These are phyloP conservation scores for Lactarius psammicola DNA, from an alignment of 768 basidiomycete species.

Conservation along the genomic window DNA sequence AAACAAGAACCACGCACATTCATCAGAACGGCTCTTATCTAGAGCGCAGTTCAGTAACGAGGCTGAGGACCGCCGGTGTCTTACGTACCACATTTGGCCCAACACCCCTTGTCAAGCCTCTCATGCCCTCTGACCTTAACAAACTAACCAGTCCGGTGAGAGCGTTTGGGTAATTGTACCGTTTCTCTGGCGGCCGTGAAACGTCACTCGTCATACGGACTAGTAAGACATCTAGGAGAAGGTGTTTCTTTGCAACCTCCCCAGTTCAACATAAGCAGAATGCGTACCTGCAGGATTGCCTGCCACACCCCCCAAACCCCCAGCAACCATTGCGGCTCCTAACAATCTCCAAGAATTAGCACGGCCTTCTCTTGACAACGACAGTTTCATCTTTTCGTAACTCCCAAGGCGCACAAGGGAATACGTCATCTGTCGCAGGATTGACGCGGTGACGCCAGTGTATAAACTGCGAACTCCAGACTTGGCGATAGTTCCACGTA, in stretches of 20 bases:
- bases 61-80: slow-evolving; percentile 5
- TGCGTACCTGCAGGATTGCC: slow-evolving; percentile 77
- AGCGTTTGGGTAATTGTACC: slow-evolving; percentile 80
- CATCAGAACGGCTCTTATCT: slow-evolving; percentile 70
- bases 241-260: neutral
- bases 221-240: slow-evolving; percentile 58
- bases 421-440: slow-evolving; percentile 90
- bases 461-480: slow-evolving; percentile 75
- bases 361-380: slow-evolving; percentile 48
- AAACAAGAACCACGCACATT: slow-evolving; percentile 51
- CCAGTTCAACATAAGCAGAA: slow-evolving; percentile 8
- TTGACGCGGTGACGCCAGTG: slow-evolving; percentile 76
- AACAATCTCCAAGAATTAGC: slow-evolving; percentile 58
- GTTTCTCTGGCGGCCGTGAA: slow-evolving; percentile 66
- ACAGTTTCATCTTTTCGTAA: slow-evolving; percentile 74
- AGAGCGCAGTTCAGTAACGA: slow-evolving; percentile 16
- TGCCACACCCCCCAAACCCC: slow-evolving; percentile 77
- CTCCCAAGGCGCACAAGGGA: slow-evolving; percentile 80
- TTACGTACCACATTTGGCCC: slow-evolving; percentile 69
- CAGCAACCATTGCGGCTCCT: slow-evolving; percentile 66
- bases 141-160: slow-evolving; percentile 66
- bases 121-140: slow-evolving; percentile 64
- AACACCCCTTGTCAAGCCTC: slow-evolving; percentile 68
- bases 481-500: slow-evolving; percentile 61
- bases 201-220: slow-evolving; percentile 90